Evolutionary conservation across 2,329 filamentous ascomycete genomes (phyloP), one percentile per base, ranked within the genome.

Genomic region (Hyphodiscus sp.): DNA sequence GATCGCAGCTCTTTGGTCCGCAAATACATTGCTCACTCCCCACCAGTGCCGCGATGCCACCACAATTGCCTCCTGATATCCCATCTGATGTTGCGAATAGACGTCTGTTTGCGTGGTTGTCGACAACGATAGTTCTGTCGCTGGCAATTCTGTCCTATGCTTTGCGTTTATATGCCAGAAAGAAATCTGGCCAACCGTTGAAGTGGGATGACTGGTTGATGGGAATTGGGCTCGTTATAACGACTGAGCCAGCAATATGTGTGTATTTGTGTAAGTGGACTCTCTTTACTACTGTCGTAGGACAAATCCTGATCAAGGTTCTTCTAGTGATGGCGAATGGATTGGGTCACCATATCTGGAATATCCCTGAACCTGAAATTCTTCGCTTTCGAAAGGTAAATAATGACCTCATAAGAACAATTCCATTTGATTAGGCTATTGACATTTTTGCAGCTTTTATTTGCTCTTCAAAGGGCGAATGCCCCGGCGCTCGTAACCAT

Each of bases 401-500:
- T 9, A 7, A n/a, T n/a, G 16, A n/a, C 16, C 7, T 9, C 16
- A 47, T 23, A n/a, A 20, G 6, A 29, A 30, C 18, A 10, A 30
- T 18, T 20, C 20, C 10, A 15, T 20, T 23, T 18, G 13, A 23
- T 7, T 13, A 44, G 9, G 5, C 16, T 18, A 51, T 23, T 26
- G 20, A 44, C 44, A 7, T 38, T 9, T 42, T 19, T n/a, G 20
- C 20, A 52, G 50, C 16, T 52, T 23, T 47, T 33, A 1, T 52
- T 52, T 20, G 50, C 50, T 20, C 50, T 52, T 10, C 50, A 52
- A 33, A 41, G 50, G 43, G 50, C 41, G 8, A 52, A 52, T 41
- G 43, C 47, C 20, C 50, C 50, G 13, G 50, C 50, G 9, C n/a
- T 44, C 8, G 41, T 54, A 16, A 60, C 51, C 42, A 52, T 64